Base-by-base conservation (phyloP, 129 eudicot genomes). In the Tagetes patula region DNA sequence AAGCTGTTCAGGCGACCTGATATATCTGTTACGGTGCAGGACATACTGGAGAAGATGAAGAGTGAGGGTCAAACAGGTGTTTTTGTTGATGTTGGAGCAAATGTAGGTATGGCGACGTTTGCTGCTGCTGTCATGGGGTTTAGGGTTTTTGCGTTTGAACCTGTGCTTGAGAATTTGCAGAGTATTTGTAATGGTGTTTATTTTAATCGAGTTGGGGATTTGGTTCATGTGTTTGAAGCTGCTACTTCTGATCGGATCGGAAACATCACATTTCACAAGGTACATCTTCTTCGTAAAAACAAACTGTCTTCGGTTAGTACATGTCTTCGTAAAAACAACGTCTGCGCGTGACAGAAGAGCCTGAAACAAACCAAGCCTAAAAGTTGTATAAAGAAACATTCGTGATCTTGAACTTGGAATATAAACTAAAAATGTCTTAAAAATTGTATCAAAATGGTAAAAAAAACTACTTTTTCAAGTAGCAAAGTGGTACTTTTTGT, bases 81-180 rank as follows among this genome's bases (percentile, higher is more conserved):
- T 50, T 81, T 95, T 37, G 83, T 91, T 40, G 97, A 95, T 75
- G 96, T 95, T 7, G 99, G 99, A 5, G 97, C 94, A 3, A 95
- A 95, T 91, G 99, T 88, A 43, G 99, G 97, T 1, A 95, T 95
- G 99, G 97, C 97, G 1, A 83, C 88, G 1, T 95, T 95, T 45
- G 97, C 99, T 0, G 96, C 99, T 10, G 97, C 97, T 4, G 97
- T 88, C 1, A 95, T 95, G 99, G 99, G 97, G 50, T 86, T 90
- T 70, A 73, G 80, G 75, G 96, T 95, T 75, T 72, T 86, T 64
- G 89, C 96, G 0, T 95, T 95, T 52, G 99, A 95, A 79, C 99
- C 96, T 36, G 97, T 95, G 64, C 77, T 95, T 53, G 99, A 95
- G 91, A 95, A 95, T 73, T 77, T 90, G 75, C 97, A 86, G 88